A percentile compares a stretch with the other conserved stretches of the same genome.
Conservation (phyloP, 1,139 yeast genomes). For the Blastobotrys raffinosifermentans region DNA sequence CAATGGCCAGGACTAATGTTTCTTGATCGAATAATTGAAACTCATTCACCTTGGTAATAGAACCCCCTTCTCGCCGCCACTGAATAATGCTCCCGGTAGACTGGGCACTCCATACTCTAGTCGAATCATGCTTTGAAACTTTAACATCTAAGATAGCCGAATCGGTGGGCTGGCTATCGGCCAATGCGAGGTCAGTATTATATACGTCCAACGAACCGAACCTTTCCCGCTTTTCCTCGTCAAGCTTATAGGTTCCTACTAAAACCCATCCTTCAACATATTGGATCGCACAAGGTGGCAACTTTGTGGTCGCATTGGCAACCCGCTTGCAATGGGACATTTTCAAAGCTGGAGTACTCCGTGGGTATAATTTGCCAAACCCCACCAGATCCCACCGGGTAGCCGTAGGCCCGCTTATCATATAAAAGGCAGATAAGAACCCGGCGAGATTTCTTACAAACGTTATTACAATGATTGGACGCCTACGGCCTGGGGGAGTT, state of each 20-base stretch:
- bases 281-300: conserved; percentile 81
- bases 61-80: conserved; percentile 42
- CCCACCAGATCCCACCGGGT: no score
- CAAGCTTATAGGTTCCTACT: conserved; percentile 75
- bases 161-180: conserved; percentile 27
- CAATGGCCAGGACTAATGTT: conserved; percentile 59
- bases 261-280: conserved; percentile 45
- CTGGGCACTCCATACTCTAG: conserved; percentile 58
- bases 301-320: conserved; percentile 33
- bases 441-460: neutral
- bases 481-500: neutral
- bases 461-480: neutral
- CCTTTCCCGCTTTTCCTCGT: conserved; percentile 50
- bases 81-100: conserved; percentile 68
- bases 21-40: conserved; percentile 40
- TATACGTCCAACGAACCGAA: conserved; percentile 72
- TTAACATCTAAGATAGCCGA: conserved; percentile 78
- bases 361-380: neutral
- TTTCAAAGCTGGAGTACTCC: neutral
- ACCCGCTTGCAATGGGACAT: conserved; percentile 11
- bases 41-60: conserved; percentile 17
- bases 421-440: neutral
- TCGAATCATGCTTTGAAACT: conserved; percentile 48
- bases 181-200: conserved; percentile 17
- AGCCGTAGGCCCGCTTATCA: no score